phyloP scores from a whole-genome alignment of 2,329 filamentous ascomycete species.

The Cladosporium sp. region DNA sequence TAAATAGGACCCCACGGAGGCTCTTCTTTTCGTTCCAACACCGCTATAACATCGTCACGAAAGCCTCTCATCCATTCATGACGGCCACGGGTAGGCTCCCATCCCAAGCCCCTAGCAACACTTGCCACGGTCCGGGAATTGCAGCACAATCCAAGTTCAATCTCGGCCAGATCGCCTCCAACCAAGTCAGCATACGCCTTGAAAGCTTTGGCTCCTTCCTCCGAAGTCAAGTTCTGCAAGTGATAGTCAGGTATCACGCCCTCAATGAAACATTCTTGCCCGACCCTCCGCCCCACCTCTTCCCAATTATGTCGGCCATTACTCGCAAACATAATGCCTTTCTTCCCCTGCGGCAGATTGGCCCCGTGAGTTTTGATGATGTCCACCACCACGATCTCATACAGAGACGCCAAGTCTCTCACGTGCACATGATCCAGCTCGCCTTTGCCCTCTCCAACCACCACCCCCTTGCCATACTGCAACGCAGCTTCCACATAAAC shows the following conservation, averaged over 20 bases:
- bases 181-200: constrained; percentile 10
- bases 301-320: constrained; percentile 38
- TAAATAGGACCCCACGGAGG: too few relatives aligned
- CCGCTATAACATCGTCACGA: not conserved
- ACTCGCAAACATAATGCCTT: constrained; percentile 40
- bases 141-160: constrained; percentile 32
- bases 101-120: constrained; percentile 13
- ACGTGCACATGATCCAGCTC: constrained; percentile 43
- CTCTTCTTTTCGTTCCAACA: not conserved
- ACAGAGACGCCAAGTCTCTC: constrained; percentile 38
- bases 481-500: constrained; percentile 29
- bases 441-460: constrained; percentile 33
- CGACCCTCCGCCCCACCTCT: constrained; percentile 34
- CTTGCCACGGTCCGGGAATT: constrained; percentile 16
- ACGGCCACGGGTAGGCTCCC: constrained; percentile 14
- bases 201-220: constrained; percentile 18
- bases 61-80: constrained; percentile 15
- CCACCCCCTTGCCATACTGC: constrained; percentile 26
- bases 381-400: constrained; percentile 32
- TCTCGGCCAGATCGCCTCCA: constrained; percentile 18
- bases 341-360: constrained; percentile 31
- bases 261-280: constrained; percentile 26
- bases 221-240: constrained; percentile 1
- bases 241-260: constrained; percentile 23
- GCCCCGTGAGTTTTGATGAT: constrained; percentile 25